Evolutionary conservation across 1,284 basidiomycete genomes (phyloP), one percentile per base, ranked within the genome.

Genomic region (Coniferiporia weirii): DNA sequence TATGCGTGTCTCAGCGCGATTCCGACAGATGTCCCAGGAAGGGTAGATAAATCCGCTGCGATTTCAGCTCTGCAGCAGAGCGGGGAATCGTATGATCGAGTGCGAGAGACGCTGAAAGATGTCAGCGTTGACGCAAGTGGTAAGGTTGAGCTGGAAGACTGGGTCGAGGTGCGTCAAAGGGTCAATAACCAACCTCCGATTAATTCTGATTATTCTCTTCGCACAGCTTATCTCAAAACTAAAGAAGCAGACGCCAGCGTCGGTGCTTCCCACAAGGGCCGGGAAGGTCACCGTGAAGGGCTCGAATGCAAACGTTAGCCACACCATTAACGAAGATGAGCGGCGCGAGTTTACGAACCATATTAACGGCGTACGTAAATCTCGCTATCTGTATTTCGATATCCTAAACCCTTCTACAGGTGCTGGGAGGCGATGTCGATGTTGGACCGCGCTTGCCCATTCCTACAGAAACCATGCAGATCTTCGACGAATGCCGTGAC

Each of bases 271-370:
- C 32, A 85, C 85, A 7, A 88, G 84, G 66, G 88, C 88, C 40
- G 95, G 95, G 45, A 96, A 95, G 69, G 93, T 98, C 59, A 93
- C 92, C 1, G 93, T 99, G 47, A 88, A 94, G 69, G 97, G 96
- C 49, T 93, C 93, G 1, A 98, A 95, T 67, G 92, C 92, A 54
- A 98, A 95, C 72, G 91, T 94, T 60, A 94, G 92, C 74, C 96
- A 99, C 77, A 97, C 96, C 46, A 92, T 99, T 75, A 98, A 98
- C 75, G 94, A 98, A 72, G 96, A 99, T 72, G 96, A 99, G 72
- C 83, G 93, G 60, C 79, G 84, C 47, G 95, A 97, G 69, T 99
- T 99, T 75, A 99, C 96, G 27, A 91, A 94, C 70, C 96, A 99
- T 75, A 98, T 99, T 76, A 99, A 99, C 72, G 78, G 81, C 60